Conservation (phyloP, 2,329 filamentous ascomycete genomes). For the Talaromyces sp. region DNA sequence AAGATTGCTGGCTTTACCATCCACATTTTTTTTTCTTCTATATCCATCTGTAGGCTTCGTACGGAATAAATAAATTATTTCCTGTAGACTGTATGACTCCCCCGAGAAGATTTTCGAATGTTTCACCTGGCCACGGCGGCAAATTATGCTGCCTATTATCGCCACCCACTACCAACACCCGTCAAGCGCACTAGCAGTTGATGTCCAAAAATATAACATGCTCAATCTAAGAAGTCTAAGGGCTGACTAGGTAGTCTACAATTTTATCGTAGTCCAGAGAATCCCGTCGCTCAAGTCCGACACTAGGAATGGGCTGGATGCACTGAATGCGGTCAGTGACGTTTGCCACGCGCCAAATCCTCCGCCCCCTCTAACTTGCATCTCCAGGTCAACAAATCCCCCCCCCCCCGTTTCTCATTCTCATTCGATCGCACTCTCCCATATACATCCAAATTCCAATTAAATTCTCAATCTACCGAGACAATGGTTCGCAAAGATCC, state of each 20-base stretch:
- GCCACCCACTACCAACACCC: too few species aligned
- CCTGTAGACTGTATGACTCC: too few species aligned
- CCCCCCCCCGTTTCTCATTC: background rate
- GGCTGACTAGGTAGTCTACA: too few species aligned
- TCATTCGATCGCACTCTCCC: background rate
- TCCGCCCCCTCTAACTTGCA: constrained; percentile 2
- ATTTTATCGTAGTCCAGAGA: background rate
- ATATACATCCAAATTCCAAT: background rate
- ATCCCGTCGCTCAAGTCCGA: constrained; percentile 2
- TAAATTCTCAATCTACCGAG: too few species aligned
- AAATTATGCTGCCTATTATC: background rate
- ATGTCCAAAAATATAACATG: background rate
- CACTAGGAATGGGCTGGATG: constrained; percentile 15
- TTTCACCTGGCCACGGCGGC: background rate
- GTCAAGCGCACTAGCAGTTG: too few species aligned
- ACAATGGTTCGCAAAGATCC: constrained; percentile 45
- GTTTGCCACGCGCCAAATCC: constrained; percentile 25
- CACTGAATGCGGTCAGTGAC: constrained; percentile 30
- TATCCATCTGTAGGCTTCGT: too few species aligned
- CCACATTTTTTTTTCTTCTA: background rate
- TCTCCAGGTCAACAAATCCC: background rate
- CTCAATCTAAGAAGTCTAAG: too few species aligned
- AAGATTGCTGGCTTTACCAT: background rate
- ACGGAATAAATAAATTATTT: too few species aligned
- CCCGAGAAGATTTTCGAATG: too few species aligned